Percentiles rank a stretch among this genome's conserved stretches.
Evolutionary conservation across 2,329 filamentous ascomycete species (phyloP).

Genomic region (Colletotrichum sp.): DNA sequence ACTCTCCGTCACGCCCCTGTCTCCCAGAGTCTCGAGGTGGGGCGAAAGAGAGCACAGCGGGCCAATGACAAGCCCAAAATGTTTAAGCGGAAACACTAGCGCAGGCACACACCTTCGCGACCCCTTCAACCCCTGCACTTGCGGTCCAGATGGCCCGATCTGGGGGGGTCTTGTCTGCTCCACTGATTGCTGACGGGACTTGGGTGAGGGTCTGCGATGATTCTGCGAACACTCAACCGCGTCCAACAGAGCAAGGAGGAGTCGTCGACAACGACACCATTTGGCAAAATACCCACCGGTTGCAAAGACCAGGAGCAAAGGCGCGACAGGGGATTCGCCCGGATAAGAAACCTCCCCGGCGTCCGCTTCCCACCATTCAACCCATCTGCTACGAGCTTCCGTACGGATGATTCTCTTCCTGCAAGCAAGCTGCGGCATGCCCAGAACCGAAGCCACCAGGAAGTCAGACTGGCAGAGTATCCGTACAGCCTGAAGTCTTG

Average conservation of each 20-base stretch:
- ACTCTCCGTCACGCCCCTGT: not conserved
- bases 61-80: not conserved
- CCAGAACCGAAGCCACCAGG: not conserved
- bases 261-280: not conserved
- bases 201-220: not conserved
- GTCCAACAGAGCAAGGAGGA: not conserved
- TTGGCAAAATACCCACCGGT: not conserved
- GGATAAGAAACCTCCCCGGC: not conserved
- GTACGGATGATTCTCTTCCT: not conserved
- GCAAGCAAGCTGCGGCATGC: not conserved
- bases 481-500: not conserved
- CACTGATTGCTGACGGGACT: not conserved
- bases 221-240: not conserved
- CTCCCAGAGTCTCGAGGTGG: not conserved
- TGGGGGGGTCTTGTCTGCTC: not conserved
- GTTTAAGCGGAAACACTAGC: conserved; percentile 25
- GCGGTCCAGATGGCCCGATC: conserved; percentile 18
- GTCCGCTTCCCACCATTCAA: not conserved
- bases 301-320: not conserved
- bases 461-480: not conserved
- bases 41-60: not conserved
- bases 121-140: conserved; percentile 1
- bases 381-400: not conserved
- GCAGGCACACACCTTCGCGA: conserved; percentile 16
- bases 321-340: not conserved